Evolutionary conservation across 371 early-diverging fungal species (phyloP).

Genomic region (Apophysomyces ossiformis): DNA sequence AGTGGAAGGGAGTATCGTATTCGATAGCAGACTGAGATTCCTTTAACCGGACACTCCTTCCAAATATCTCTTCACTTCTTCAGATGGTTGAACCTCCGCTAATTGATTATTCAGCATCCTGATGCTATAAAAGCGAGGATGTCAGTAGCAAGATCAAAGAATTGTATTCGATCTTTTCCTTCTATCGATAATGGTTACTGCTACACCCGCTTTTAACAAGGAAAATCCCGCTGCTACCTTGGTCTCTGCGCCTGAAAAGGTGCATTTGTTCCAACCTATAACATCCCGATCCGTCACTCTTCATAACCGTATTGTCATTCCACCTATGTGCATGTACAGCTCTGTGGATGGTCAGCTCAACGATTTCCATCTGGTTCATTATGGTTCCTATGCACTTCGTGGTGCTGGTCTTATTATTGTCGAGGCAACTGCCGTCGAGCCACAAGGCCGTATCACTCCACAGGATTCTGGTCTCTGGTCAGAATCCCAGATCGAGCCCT

Average conservation of each 20-base stretch:
- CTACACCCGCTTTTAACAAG: too few species aligned
- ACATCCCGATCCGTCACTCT: slow-evolving; percentile 59
- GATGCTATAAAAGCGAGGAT: too few species aligned
- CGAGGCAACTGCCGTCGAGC: slow-evolving; percentile 81
- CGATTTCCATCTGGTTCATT: slow-evolving; percentile 68
- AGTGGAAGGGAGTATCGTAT: too few species aligned
- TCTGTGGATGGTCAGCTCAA: slow-evolving; percentile 21
- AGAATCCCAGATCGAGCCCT: slow-evolving; percentile 72
- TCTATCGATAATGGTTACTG: too few species aligned
- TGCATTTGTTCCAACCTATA: slow-evolving; percentile 70
- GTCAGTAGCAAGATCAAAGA: too few species aligned
- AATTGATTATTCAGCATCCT: too few species aligned
- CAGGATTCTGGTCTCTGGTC: slow-evolving; percentile 77
- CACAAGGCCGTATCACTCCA: slow-evolving; percentile 82
- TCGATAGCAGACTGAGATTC: too few species aligned
- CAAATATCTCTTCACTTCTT: too few species aligned
- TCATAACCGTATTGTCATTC: slow-evolving; percentile 77
- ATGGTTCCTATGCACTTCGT: slow-evolving; percentile 69
- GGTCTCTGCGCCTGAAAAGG: slow-evolving; percentile 13
- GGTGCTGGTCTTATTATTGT: slow-evolving; percentile 78
- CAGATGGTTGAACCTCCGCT: too few species aligned
- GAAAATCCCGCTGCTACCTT: slow-evolving; percentile 24
- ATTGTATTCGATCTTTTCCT: too few species aligned
- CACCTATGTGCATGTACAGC: slow-evolving; percentile 79
- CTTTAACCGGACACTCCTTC: too few species aligned